Base-by-base conservation (phyloP, 192 early-diverging fungal genomes). In the Mortierella hygrophila region DNA sequence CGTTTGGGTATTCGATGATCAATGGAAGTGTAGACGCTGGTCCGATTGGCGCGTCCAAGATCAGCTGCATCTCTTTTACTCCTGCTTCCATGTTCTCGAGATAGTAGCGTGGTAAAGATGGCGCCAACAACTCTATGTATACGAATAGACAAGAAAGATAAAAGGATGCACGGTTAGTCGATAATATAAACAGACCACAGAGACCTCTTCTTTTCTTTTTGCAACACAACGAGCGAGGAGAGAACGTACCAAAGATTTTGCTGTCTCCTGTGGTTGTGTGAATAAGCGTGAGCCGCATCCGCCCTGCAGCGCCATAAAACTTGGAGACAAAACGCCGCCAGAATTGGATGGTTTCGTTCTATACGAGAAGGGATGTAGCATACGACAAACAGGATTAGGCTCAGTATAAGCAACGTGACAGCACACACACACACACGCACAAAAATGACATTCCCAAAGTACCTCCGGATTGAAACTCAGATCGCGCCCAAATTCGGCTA, bases 51-150 rank as follows among this genome's bases (percentile, higher is more conserved):
- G 55, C 4, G 40, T 81, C 79, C 63, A 80, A 42, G 6, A 74
- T 75, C 63, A 86, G 11, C 40, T 81, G 84, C 47, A 80, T 72
- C 44, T 74, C 77, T 23, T 75, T 79, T 37, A 86, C 72, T 63
- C 84, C 84, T 26, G 84, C 69, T 46, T 86, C 75, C 0, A 37
- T 47, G 55, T 80, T 86, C 23, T 42, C 52, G 0, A 76, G 72
- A 52, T 86, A 86, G n/a, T 74, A 81, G 5, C 72, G 78, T 26
- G 84, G 84, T 8, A 86, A 54, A 4, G 84, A 69, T 6, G 75
- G 32, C 1, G 84, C 52, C 26, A 77, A 10, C 9, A 86, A 29
- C 37, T 86, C 84, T 86, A 75, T 6, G 8, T 2, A 29, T 49
- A 35, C 10, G 71, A 4, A 21, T 35, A 18, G 20, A 18, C 5